A percentile compares a stretch with the other conserved stretches of the same genome.
phyloP scores from a whole-genome alignment of 148 eudicot genomes.

The Pharnaceum exiguum region DNA sequence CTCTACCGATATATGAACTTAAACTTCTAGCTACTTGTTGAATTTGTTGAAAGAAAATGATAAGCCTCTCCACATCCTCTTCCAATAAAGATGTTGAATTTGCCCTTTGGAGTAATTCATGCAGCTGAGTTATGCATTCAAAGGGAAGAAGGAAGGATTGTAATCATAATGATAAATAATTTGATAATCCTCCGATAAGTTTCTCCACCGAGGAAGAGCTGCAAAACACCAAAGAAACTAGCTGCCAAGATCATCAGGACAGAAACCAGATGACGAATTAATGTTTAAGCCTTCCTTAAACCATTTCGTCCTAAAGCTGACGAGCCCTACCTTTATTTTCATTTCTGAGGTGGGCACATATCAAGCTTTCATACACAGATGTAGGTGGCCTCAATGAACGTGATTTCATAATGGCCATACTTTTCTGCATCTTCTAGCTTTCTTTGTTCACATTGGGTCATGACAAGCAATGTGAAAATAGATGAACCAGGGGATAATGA shows the following conservation, averaged over 20 bases:
- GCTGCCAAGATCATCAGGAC: constrained; percentile 17
- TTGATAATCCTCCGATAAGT: background rate
- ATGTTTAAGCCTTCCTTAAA: constrained; percentile 28
- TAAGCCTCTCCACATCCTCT: too few species aligned
- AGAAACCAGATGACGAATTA: constrained; percentile 1
- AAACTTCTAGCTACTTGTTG: background rate
- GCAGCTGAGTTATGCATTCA: too few species aligned
- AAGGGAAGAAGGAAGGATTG: background rate
- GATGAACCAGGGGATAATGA: constrained; percentile 37
- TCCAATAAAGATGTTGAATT: too few species aligned
- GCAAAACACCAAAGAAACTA: background rate
- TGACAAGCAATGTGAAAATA: constrained; percentile 43
- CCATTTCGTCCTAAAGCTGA: constrained; percentile 37
- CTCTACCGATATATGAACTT: background rate
- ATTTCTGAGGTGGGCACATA: constrained; percentile 27
- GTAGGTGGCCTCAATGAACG: constrained; percentile 28
- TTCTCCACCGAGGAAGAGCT: background rate
- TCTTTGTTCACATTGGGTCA: constrained; percentile 32
- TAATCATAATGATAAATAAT: background rate
- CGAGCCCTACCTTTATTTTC: constrained; percentile 38
- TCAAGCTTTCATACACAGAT: constrained; percentile 36
- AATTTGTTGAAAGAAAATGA: too few species aligned
- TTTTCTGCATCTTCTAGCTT: constrained; percentile 56
- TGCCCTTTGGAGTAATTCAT: too few species aligned
- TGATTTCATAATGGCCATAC: constrained; percentile 53